A percentile compares a stretch with the other conserved stretches of the same genome.
phyloP scores from a whole-genome alignment of 495 filamentous ascomycete genomes.

The Halenospora varia region DNA sequence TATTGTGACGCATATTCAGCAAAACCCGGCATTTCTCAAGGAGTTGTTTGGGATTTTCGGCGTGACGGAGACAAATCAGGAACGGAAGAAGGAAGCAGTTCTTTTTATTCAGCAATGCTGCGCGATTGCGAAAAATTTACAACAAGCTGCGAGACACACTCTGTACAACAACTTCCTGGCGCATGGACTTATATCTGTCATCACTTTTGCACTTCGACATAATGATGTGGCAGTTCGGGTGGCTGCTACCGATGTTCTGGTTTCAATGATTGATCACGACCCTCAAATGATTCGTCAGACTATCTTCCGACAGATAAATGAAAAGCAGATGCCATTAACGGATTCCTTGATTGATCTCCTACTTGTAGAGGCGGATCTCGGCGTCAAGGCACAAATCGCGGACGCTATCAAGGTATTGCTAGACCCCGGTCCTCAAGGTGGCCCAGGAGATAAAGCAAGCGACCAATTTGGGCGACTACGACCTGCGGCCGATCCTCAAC shows the following conservation, averaged over 20 bases:
- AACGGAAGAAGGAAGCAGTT: conserved; percentile 88
- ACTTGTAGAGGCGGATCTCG: conserved; percentile 84
- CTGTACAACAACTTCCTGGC: conserved; percentile 87
- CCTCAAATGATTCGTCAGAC: conserved; percentile 88
- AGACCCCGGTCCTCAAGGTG: conserved; percentile 63
- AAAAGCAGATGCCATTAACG: conserved; percentile 81
- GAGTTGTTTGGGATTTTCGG: conserved; percentile 91
- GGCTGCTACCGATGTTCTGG: conserved; percentile 89
- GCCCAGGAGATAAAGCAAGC: conserved; percentile 59
- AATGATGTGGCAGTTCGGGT: conserved; percentile 80
- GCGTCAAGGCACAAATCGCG: conserved; percentile 92
- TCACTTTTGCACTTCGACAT: conserved; percentile 86
- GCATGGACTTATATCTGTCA: conserved; percentile 82
- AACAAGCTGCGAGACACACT: conserved; percentile 70
- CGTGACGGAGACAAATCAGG: conserved; percentile 54
- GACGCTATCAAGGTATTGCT: conserved; percentile 93
- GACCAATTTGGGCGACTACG: conserved; percentile 66
- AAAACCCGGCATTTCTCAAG: conserved; percentile 69
- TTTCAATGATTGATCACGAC: conserved; percentile 94
- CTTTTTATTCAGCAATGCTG: conserved; percentile 97
- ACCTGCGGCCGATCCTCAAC: conserved; percentile 60
- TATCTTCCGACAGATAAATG: conserved; percentile 85
- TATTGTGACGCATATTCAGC: conserved; percentile 88
- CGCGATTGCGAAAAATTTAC: conserved; percentile 88
- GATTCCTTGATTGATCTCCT: conserved; percentile 93